Base-by-base conservation (phyloP, 1,284 basidiomycete species). In the Irpex rosettiformis region DNA sequence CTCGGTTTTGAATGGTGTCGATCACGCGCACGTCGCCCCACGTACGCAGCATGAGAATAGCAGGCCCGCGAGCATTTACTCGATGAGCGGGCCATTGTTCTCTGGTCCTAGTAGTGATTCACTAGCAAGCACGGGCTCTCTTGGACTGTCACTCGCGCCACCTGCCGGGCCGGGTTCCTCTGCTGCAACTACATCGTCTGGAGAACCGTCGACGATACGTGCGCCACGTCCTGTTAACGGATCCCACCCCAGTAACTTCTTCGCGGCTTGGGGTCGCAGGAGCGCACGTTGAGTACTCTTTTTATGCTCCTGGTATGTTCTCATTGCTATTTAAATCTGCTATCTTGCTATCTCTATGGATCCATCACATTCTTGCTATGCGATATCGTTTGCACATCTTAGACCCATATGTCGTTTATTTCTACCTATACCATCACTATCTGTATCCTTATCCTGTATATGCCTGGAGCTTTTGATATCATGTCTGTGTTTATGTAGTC, bases 221-320 rank as follows among this genome's bases (percentile, higher is more conserved):
- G 61, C 62, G 16, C 63, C 63, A 21, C 56, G 63, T 3, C 61
- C 63, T 10, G 43, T 59, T 4, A 58, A 57, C 37, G 58, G 60
- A 18, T 40, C 58, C 16, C 56, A 56, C 45, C 16, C 28, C 13
- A 52, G 28, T 11, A 59, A 57, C 47, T 24, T 57, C 47, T 59
- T 61, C 43, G 62, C 55, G n/a, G 21, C 52, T 4, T 58, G 43
- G 53, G 27, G 37, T 22, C 21, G 47, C 22, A 56, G 58, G 37
- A 47, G 33, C 28, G 25, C 54, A 33, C 54, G 43, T 29, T 55
- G 27, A 60, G 42, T 53, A 43, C 33, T 52, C 11, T 60, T 47
- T 22, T 10, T 52, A 18, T 30, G 33, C 29, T 37, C 30, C 6
- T 37, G n/a, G n/a, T 37, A 22, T 56, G 8, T 33, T 25, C 33